Evolutionary conservation across 106 monocot genomes (phyloP), one percentile per base, ranked within the genome.

Genomic region (Chionographis japonica): DNA sequence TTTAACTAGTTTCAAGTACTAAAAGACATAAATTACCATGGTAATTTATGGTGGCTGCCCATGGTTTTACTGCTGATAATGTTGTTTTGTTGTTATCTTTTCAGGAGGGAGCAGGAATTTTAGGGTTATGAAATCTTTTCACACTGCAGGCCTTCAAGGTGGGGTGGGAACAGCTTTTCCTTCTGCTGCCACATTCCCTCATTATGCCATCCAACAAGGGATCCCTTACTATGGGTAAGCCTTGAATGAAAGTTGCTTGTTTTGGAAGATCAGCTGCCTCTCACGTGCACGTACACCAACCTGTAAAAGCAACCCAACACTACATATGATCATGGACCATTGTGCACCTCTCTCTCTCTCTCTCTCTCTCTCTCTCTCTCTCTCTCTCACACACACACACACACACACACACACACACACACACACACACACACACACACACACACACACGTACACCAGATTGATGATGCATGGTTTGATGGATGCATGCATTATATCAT

Each of bases 191-290:
- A 77, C 83, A 68, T 81, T 91, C 81, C 92, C 89, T 75, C 89
- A 92, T 79, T 92, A 92, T 87, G 80, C 86, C 72, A 82, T 97
- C 72, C 92, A 92, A 43, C 97, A 92, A 73, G 90, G 90, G 46
- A 46, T 90, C 56, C 94, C 94, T 53, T 94, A 90, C 63, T 83
- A 87, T 81, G 97, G 92, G 97, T 89, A 82, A 80, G 85, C 53
- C 52, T 68, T 71, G 63, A 58, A 37, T 18, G 12, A 10, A 38
- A 69, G 13, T 14, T 12, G 35, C 7, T 6, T 13, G 3, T 58
- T 12, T 16, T 19, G 10, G 5, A 1, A 17, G 38, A 16, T 12
- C 35, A 72, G 41, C 62, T 56, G 53, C 54, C n/a, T 58, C 15
- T 61, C 78, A 72, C 60, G 66, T 72, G 78, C 72, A 54, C 18